A percentile compares a stretch with the other conserved stretches of the same genome.
These are phyloP conservation scores for Malbranchea zuffiana DNA, from an alignment of 2,329 filamentous ascomycete species.

Conservation along the genomic window DNA sequence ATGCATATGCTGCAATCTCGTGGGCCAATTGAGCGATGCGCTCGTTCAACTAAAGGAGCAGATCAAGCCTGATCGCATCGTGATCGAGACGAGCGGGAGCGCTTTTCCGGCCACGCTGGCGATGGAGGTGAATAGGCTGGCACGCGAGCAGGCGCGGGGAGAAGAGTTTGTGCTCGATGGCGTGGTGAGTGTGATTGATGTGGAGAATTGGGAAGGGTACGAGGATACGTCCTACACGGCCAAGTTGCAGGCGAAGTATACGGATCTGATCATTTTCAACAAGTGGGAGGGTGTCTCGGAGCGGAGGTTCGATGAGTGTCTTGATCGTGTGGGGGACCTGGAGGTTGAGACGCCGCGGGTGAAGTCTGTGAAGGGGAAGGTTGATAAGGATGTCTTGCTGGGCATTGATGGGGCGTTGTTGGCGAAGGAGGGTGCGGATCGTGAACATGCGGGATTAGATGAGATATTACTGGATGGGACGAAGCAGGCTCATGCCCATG, in stretches of 20 bases:
- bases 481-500: slow-evolving; percentile 24
- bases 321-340: slow-evolving; percentile 69
- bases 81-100: slow-evolving; percentile 84
- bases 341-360: slow-evolving; percentile 73
- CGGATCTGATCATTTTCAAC: slow-evolving; percentile 82
- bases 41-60: slow-evolving; percentile 59
- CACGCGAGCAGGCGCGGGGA: slow-evolving; percentile 48
- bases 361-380: slow-evolving; percentile 70
- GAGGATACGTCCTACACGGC: slow-evolving; percentile 85
- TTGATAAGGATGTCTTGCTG: slow-evolving; percentile 69
- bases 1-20: slow-evolving; percentile 97
- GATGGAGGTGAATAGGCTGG: slow-evolving; percentile 75
- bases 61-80: slow-evolving; percentile 64
- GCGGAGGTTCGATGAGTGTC: slow-evolving; percentile 60
- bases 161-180: slow-evolving; percentile 68
- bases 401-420: slow-evolving; percentile 72
- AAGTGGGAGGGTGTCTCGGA: slow-evolving; percentile 78
- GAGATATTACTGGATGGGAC: slow-evolving; percentile 21
- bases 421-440: slow-evolving; percentile 31
- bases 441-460: slow-evolving; percentile 25
- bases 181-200: slow-evolving; percentile 80
- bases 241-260: slow-evolving; percentile 76
- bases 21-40: slow-evolving; percentile 76
- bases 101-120: slow-evolving; percentile 83
- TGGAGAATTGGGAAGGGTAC: slow-evolving; percentile 91